Evolutionary conservation across 805 yeast genomes (phyloP).

Genomic region (Dipodascus geniculatus): DNA sequence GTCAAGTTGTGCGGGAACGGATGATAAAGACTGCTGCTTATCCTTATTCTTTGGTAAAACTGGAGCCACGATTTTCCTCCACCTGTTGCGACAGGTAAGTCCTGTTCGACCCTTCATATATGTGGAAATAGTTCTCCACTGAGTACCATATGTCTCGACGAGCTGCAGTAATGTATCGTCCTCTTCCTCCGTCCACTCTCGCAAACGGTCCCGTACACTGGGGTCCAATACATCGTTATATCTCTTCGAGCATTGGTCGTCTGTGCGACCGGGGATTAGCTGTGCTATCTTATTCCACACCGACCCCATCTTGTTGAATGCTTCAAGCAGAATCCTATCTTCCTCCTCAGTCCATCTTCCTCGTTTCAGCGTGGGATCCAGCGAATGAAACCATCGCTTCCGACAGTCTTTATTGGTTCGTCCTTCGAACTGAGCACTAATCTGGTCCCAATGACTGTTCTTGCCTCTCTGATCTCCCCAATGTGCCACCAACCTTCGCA

Average conservation of each 20-base stretch:
- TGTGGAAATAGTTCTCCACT: conserved; percentile 73
- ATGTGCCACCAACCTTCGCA: conserved; percentile 31
- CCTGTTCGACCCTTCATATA: conserved; percentile 74
- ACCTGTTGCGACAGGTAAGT: conserved; percentile 80
- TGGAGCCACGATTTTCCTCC: conserved; percentile 61
- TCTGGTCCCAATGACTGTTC: conserved; percentile 32
- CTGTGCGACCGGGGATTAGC: conserved; percentile 74
- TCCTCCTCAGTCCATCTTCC: conserved; percentile 84
- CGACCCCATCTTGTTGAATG: conserved; percentile 60
- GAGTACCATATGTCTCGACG: conserved; percentile 66
- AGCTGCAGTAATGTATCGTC: conserved; percentile 57
- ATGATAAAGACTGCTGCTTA: neutral
- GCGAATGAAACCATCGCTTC: conserved; percentile 76
- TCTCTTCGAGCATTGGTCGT: conserved; percentile 89
- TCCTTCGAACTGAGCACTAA: conserved; percentile 23
- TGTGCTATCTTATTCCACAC: conserved; percentile 77
- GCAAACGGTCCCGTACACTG: conserved; percentile 56
- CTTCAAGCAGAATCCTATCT: conserved; percentile 52
- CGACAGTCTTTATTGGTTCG: conserved; percentile 74
- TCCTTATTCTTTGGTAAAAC: neutral
- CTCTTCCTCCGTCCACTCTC: conserved; percentile 72
- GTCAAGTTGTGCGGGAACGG: neutral
- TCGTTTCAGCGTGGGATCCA: conserved; percentile 70
- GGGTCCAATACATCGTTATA: conserved; percentile 86
- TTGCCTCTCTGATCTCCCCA: conserved; percentile 37